Base-by-base conservation (phyloP, 176 grass and related monocot species). In the Eremochloa ophiuroides region DNA sequence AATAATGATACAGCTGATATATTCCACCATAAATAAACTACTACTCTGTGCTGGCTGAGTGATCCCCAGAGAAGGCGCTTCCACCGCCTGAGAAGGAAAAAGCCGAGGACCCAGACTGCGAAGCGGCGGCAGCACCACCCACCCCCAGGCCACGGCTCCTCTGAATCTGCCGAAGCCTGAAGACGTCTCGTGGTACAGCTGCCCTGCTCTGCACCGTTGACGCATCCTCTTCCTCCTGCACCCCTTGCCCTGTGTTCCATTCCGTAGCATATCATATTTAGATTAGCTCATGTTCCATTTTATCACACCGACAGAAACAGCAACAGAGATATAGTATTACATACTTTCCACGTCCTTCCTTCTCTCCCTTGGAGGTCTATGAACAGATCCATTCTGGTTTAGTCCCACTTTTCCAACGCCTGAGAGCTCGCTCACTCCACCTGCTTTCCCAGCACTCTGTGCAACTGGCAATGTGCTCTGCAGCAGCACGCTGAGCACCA, bases 151-250 rank as follows among this genome's bases (percentile, higher is more conserved):
- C 92, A 12, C 92, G 83, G 30, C 71, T 88, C 84, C 85, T 93
- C 41, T 93, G 95, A 41, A 98, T 95, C 71, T 98, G 95, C 62
- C 95, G 74, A 46, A 98, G 88, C 85, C 88, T 95, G 82, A 98
- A 98, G 69, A 98, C 85, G 18, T 98, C 95, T 51, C 73, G 82
- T 10, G 92, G 95, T 43, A 88, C 69, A 18, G 87, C 82, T 41
- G 88, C 84, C 56, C 82, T 91, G 67, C 63, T 98, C 78, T 95
- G 88, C 33, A 81, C 84, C 0, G 82, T 81, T 0, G 62, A 78
- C 0, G 75, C 78, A 15, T 98, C 93, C 51, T 91, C 96, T 50
- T 98, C 95, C 42, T 98, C 92, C 89, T 98, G 87, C 35, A 47
- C 87, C 41, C 88, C 86, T 78, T 88, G 74, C 73, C 96, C 96